These are phyloP conservation scores for Paramecium octaurelia DNA, from an alignment of 73 alveolate species.

Conservation along the genomic window DNA sequence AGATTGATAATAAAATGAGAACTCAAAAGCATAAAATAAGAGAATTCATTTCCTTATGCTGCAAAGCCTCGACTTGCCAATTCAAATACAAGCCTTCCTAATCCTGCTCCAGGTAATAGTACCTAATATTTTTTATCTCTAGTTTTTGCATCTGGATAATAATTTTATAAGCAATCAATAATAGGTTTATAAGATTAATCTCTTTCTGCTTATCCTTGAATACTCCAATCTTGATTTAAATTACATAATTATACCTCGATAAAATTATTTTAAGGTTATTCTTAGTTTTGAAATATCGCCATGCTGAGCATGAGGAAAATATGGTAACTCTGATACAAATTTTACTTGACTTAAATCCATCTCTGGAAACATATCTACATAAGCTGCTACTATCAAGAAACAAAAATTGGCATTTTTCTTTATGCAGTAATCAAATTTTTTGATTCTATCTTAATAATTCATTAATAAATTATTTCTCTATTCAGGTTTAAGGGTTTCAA, in stretches of 20 bases:
- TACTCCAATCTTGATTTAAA: slow-evolving; percentile 84
- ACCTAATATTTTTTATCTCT: slow-evolving; percentile 62
- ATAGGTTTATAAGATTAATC: slow-evolving; percentile 77
- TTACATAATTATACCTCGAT: slow-evolving; percentile 59
- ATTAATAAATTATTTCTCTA: background rate
- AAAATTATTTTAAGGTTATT: slow-evolving; percentile 83
- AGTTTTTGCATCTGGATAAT: slow-evolving; percentile 55
- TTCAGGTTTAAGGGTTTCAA: background rate
- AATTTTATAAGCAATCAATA: slow-evolving; percentile 68
- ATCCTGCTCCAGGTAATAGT: slow-evolving; percentile 97
- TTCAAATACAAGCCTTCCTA: slow-evolving; percentile 95
- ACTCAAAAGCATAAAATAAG: slow-evolving; percentile 95
- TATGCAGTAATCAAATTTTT: slow-evolving; percentile 17
- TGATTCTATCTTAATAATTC: slow-evolving; percentile 43
- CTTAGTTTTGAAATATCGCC: slow-evolving; percentile 71
- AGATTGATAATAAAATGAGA: slow-evolving; percentile 84
- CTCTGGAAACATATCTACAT: slow-evolving; percentile 36
- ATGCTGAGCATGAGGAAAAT: slow-evolving; percentile 2
- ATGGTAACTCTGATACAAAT: slow-evolving; percentile 34
- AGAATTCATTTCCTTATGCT: slow-evolving; percentile 97
- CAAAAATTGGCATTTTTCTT: slow-evolving; percentile 48
- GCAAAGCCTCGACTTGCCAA: slow-evolving; percentile 93
- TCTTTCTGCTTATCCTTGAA: slow-evolving; percentile 82
- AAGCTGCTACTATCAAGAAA: slow-evolving; percentile 44
- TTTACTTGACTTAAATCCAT: slow-evolving; percentile 38